Evolutionary conservation across 129 eudicot species (phyloP).

Genomic region (Cynara cardunculus): DNA sequence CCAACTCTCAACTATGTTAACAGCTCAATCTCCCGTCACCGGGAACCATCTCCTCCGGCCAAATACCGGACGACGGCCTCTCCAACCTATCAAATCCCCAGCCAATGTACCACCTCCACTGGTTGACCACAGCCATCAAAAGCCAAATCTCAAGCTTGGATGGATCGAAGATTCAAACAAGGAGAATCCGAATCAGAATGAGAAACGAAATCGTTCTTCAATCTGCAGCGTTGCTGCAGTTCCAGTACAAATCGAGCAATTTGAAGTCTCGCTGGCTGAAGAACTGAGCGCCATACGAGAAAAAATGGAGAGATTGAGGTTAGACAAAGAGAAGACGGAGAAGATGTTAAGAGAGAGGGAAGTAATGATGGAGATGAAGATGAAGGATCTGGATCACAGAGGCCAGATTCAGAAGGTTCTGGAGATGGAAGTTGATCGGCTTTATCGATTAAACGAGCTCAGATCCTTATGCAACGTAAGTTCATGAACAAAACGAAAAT

Average conservation of each 20-base stretch:
- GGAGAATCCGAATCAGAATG: slow-evolving; percentile 41
- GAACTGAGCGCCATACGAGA: slow-evolving; percentile 64
- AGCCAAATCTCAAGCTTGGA: slow-evolving; percentile 18
- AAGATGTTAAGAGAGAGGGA: slow-evolving; percentile 55
- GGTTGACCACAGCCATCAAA: not conserved
- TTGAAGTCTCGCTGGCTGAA: slow-evolving; percentile 73
- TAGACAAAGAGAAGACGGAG: slow-evolving; percentile 66
- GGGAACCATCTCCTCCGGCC: slow-evolving; percentile 30
- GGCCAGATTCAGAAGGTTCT: slow-evolving; percentile 76
- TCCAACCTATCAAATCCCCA: slow-evolving; percentile 46
- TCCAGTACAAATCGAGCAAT: slow-evolving; percentile 35
- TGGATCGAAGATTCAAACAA: slow-evolving; percentile 48
- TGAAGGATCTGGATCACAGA: slow-evolving; percentile 47
- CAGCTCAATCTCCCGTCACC: slow-evolving; percentile 47
- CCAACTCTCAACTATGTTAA: slow-evolving; percentile 37
- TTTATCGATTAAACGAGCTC: slow-evolving; percentile 73
- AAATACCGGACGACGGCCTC: slow-evolving; percentile 48
- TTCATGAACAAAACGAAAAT: not conserved
- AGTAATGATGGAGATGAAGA: slow-evolving; percentile 47
- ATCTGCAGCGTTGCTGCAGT: slow-evolving; percentile 4
- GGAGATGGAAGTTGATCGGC: slow-evolving; percentile 81
- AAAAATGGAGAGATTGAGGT: slow-evolving; percentile 59
- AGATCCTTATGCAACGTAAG: slow-evolving; percentile 54
- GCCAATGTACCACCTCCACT: slow-evolving; percentile 21
- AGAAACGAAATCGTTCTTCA: not conserved